Evolutionary conservation across 768 basidiomycete species (phyloP).

Genomic region (Baorangia bicolor): DNA sequence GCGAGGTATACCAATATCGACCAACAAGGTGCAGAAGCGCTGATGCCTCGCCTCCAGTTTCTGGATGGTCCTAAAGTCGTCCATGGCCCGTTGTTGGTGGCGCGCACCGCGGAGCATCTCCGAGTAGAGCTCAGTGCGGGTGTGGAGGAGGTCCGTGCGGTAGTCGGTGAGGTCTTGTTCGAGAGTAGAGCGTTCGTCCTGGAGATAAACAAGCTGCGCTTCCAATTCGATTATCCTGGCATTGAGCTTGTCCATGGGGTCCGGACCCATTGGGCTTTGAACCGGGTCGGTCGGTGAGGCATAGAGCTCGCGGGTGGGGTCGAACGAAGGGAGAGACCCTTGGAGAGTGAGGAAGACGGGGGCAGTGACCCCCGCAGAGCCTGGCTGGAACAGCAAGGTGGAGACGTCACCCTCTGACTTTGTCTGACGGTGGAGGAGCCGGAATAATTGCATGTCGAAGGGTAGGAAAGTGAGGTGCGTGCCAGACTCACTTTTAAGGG

Average conservation of each 20-base stretch:
- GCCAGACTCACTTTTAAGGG: slow-evolving; percentile 14
- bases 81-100: slow-evolving; percentile 23
- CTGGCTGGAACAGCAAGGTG: slow-evolving; percentile 11
- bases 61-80: slow-evolving; percentile 28
- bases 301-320: slow-evolving; percentile 25
- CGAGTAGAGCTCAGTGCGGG: slow-evolving; percentile 29
- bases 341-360: slow-evolving; percentile 28
- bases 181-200: slow-evolving; percentile 16
- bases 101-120: slow-evolving; percentile 30
- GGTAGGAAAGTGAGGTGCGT: background rate
- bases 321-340: slow-evolving; percentile 23
- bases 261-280: background rate
- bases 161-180: slow-evolving; percentile 31
- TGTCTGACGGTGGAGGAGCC: slow-evolving; percentile 46
- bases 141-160: slow-evolving; percentile 27
- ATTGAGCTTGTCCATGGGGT: background rate
- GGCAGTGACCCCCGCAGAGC: background rate
- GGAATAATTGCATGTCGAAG: slow-evolving; percentile 45
- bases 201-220: slow-evolving; percentile 10
- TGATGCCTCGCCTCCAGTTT: slow-evolving; percentile 26
- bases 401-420: slow-evolving; percentile 45
- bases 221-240: slow-evolving; percentile 13
- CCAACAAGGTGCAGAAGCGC: slow-evolving; percentile 23
- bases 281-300: background rate
- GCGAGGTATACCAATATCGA: slow-evolving; percentile 28